phyloP scores from a whole-genome alignment of 2,329 filamentous ascomycete species.

The Cyphellophora attinorum region DNA sequence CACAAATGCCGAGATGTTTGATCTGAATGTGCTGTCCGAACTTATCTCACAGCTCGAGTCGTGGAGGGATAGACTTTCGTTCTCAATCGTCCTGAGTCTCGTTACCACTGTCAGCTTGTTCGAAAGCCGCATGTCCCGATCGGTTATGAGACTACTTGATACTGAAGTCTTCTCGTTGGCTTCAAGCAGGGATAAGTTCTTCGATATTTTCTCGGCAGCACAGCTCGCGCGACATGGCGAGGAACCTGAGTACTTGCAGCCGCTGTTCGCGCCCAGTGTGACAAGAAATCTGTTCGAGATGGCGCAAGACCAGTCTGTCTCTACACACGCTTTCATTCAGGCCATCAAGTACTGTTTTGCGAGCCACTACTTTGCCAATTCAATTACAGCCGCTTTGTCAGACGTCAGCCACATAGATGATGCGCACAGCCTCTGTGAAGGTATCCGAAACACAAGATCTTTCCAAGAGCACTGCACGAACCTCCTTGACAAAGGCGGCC shows the following conservation, averaged over 20 bases:
- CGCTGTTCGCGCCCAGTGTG: too few relatives aligned
- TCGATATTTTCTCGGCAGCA: constrained; percentile 27
- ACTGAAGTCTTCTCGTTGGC: constrained; percentile 39
- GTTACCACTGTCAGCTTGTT: constrained; percentile 55
- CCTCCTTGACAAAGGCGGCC: constrained; percentile 25
- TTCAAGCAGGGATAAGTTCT: constrained; percentile 24
- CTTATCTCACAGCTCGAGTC: constrained; percentile 39
- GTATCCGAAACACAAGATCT: constrained; percentile 47
- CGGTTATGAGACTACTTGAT: constrained; percentile 41
- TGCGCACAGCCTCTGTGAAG: constrained; percentile 41
- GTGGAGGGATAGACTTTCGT: constrained; percentile 53
- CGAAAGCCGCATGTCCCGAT: constrained; percentile 46
- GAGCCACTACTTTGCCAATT: constrained; percentile 55
- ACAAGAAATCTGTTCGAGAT: constrained; percentile 43
- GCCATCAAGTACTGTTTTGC: constrained; percentile 53
- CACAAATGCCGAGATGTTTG: constrained; percentile 38
- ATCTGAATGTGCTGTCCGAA: constrained; percentile 33
- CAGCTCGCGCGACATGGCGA: constrained; percentile 26
- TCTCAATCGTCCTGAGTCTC: constrained; percentile 50
- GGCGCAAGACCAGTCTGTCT: constrained; percentile 52
- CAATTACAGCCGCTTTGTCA: too few relatives aligned
- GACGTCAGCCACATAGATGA: too few relatives aligned
- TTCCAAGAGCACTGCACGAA: constrained; percentile 34
- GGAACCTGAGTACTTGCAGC: too few relatives aligned
- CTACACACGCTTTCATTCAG: constrained; percentile 44